A percentile compares a stretch with the other conserved stretches of the same genome.
Conservation (phyloP, 306 rosid genomes). For the Sicyos edulis region DNA sequence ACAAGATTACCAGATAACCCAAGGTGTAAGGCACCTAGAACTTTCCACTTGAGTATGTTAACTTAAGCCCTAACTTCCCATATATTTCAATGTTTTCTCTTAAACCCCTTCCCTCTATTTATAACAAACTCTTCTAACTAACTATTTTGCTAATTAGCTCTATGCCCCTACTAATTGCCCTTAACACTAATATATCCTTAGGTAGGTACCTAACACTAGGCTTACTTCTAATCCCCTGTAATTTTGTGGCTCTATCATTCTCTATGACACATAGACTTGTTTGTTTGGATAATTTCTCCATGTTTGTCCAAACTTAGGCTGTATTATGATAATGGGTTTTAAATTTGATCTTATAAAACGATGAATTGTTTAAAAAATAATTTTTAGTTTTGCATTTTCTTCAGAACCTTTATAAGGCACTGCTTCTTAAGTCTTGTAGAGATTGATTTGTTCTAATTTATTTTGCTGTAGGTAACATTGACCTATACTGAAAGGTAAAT, state of each 20-base stretch:
- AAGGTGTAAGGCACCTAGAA: too few relatives aligned
- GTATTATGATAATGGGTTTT: slow-evolving; percentile 11
- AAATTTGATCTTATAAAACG: not conserved
- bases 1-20: too few relatives aligned
- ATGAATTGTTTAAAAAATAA: not conserved
- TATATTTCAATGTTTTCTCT: too few relatives aligned
- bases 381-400: not conserved
- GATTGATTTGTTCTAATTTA: slow-evolving; percentile 20
- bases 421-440: not conserved
- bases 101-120: too few relatives aligned
- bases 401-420: not conserved
- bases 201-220: not conserved
- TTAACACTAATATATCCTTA: too few relatives aligned
- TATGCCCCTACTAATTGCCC: too few relatives aligned
- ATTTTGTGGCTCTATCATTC: not conserved
- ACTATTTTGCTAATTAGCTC: too few relatives aligned
- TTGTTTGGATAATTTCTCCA: not conserved
- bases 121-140: too few relatives aligned
- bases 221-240: not conserved
- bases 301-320: not conserved
- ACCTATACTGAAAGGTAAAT: slow-evolving; percentile 69
- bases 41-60: too few relatives aligned
- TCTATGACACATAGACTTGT: not conserved
- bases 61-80: too few relatives aligned
- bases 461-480: slow-evolving; percentile 38